A percentile compares a stretch with the other conserved stretches of the same genome.
Conservation (phyloP, 2,329 filamentous ascomycete species). For the Penicillium hesseltinei region DNA sequence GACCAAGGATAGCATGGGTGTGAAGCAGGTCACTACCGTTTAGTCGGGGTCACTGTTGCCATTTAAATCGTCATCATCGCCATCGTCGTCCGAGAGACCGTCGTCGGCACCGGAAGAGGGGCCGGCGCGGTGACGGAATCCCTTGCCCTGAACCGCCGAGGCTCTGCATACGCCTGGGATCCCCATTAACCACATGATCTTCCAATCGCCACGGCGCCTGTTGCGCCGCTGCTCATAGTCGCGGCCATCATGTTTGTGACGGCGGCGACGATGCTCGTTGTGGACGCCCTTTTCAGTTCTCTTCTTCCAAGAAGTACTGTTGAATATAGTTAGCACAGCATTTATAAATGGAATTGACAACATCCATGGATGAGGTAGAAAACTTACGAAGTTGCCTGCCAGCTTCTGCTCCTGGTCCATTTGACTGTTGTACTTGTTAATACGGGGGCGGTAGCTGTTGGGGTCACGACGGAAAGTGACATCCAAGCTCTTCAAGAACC, state of each 20-base stretch:
- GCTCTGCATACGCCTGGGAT: slow-evolving; percentile 46
- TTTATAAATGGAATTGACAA: neutral
- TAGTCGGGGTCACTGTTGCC: slow-evolving; percentile 62
- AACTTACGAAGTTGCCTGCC: slow-evolving; percentile 69
- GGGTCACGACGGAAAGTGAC: slow-evolving; percentile 99
- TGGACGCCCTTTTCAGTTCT: slow-evolving; percentile 66
- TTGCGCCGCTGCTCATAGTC: slow-evolving; percentile 37
- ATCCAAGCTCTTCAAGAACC: slow-evolving; percentile 92
- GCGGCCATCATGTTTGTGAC: slow-evolving; percentile 37
- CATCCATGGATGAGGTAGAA: slow-evolving; percentile 51
- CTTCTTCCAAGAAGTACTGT: slow-evolving; percentile 88
- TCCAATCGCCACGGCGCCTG: slow-evolving; percentile 31
- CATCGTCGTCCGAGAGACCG: slow-evolving; percentile 57
- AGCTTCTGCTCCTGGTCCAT: slow-evolving; percentile 97
- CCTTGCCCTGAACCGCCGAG: slow-evolving; percentile 32
- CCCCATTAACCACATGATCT: slow-evolving; percentile 37
- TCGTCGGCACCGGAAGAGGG: slow-evolving; percentile 53
- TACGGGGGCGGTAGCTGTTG: slow-evolving; percentile 91
- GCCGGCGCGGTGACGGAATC: slow-evolving; percentile 26
- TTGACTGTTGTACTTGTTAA: slow-evolving; percentile 96
- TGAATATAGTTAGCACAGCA: slow-evolving; percentile 5
- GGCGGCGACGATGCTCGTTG: slow-evolving; percentile 39
- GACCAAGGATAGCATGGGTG: slow-evolving; percentile 1
- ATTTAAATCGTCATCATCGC: slow-evolving; percentile 62
- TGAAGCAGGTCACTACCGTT: slow-evolving; percentile 61